Base-by-base conservation (phyloP, 192 early-diverging fungal species). In the Lobulomyces angularis region DNA sequence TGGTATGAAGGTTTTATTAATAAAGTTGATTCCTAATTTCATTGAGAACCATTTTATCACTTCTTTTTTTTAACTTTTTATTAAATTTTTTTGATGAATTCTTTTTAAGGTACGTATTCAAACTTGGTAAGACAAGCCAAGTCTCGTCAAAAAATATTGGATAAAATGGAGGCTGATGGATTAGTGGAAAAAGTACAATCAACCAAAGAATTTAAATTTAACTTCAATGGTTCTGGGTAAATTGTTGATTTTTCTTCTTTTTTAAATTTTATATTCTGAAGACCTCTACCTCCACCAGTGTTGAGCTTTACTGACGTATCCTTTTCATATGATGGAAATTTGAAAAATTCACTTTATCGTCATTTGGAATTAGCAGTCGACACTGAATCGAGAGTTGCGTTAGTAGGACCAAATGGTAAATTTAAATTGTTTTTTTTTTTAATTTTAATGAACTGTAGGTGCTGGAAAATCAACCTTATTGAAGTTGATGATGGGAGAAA, bases 81-180 rank as follows among this genome's bases (percentile, higher is more conserved):
- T n/a, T n/a, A n/a, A n/a, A n/a, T n/a, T n/a, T n/a, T n/a, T n/a
- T n/a, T n/a, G n/a, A n/a, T n/a, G n/a, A n/a, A n/a, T n/a, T n/a
- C n/a, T n/a, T n/a, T n/a, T n/a, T n/a, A n/a, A n/a, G n/a, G n/a
- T 92, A 98, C 94, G 32, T 98, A 92, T 65, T 82, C 94, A 54
- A 98, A 98, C 73, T 77, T 97, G 73, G 90, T 94, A 33, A 73
- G 85, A 36, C 94, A 98, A 68, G 94, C 94, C 41, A 95, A 98
- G 74, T 90, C 86, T 26, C 84, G 90, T 61, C 94, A 94, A 58
- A 98, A 98, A 84, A 98, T 95, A 62, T 80, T 98, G 32, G 94
- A 98, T 71, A 98, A 98, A 73, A 98, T 98, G 94, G 86, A 91
- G 67, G 94, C 90, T 46, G 94, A 80, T 47, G 94, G 94, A 51